Percentiles rank a stretch among this genome's conserved stretches.
These are phyloP conservation scores for Xylaria sp. DNA, from an alignment of 495 filamentous ascomycete genomes.

Conservation along the genomic window DNA sequence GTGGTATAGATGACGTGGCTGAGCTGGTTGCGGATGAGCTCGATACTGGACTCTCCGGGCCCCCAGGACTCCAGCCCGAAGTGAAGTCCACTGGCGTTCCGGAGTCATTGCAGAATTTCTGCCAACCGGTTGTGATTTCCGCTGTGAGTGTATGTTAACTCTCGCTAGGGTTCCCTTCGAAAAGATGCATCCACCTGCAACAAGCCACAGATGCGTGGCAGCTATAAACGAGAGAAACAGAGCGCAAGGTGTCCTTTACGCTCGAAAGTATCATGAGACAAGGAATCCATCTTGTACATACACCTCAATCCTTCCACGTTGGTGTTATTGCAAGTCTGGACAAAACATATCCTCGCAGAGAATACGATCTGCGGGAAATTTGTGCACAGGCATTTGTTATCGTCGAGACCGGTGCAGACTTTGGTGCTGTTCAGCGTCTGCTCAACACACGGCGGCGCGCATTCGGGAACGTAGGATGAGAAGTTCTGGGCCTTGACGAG, in stretches of 20 bases:
- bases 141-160: conserved; percentile 12
- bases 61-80: not conserved
- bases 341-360: conserved; percentile 24
- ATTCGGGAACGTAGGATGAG: conserved; percentile 31
- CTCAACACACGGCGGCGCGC: conserved; percentile 31
- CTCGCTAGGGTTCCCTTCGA: not conserved
- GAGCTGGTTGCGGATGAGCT: not conserved
- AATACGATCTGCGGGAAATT: conserved; percentile 25
- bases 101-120: conserved; percentile 18
- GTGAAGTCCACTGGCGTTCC: not conserved
- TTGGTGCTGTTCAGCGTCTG: conserved; percentile 22
- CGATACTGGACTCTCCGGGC: not conserved
- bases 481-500: conserved; percentile 28
- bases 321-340: conserved; percentile 15
- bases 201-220: not conserved
- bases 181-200: not conserved
- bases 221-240: not conserved
- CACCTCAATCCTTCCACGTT: conserved; percentile 6
- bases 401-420: conserved; percentile 26
- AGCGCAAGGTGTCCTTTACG: not conserved
- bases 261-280: not conserved
- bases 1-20: not conserved
- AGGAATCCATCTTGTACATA: conserved; percentile 8
- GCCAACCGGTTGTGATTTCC: conserved; percentile 13
- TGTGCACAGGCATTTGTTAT: conserved; percentile 33